These are phyloP conservation scores for Crithidia expoeki DNA, from an alignment of 208 protist species.

Conservation along the genomic window DNA sequence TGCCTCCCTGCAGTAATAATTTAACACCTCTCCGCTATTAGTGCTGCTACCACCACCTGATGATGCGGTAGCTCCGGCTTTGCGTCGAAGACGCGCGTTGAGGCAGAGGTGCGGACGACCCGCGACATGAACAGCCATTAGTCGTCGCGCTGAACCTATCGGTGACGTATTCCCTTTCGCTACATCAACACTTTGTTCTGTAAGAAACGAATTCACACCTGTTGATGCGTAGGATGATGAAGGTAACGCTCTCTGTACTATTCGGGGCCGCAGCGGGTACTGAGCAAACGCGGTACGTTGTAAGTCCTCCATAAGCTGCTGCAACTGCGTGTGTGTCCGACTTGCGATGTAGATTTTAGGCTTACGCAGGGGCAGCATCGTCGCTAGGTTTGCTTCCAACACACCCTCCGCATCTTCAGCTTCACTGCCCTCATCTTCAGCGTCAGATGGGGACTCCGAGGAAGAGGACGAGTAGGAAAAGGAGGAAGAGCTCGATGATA, in stretches of 20 bases:
- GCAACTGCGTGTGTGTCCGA: conserved; percentile 95
- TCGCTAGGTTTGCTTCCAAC: conserved; percentile 23
- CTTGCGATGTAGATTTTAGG: conserved; percentile 94
- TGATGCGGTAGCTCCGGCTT: conserved; percentile 28
- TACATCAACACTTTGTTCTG: too few relatives aligned
- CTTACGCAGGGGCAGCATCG: conserved; percentile 48
- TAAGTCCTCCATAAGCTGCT: conserved; percentile 93
- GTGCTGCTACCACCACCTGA: conserved; percentile 9
- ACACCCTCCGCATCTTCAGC: conserved; percentile 9
- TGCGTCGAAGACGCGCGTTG: conserved; percentile 57
- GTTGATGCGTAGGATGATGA: too few relatives aligned
- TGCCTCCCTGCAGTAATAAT: conserved; percentile 93
- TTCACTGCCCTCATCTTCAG: conserved; percentile 17
- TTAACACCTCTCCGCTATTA: conserved; percentile 64
- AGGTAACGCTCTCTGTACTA: too few relatives aligned
- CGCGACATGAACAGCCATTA: conserved; percentile 86
- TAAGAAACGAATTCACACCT: too few relatives aligned
- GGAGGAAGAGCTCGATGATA: background rate
- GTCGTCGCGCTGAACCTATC: conserved; percentile 26
- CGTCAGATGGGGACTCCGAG: conserved; percentile 18
- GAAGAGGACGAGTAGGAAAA: conserved; percentile 13
- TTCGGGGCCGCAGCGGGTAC: conserved; percentile 32
- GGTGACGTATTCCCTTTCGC: too few relatives aligned
- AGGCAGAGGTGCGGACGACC: conserved; percentile 92
- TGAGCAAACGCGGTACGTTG: conserved; percentile 80